A percentile compares a stretch with the other conserved stretches of the same genome.
These are phyloP conservation scores for Pyrenochaeta sp. DNA, from an alignment of 2,329 filamentous ascomycete species.

Conservation along the genomic window DNA sequence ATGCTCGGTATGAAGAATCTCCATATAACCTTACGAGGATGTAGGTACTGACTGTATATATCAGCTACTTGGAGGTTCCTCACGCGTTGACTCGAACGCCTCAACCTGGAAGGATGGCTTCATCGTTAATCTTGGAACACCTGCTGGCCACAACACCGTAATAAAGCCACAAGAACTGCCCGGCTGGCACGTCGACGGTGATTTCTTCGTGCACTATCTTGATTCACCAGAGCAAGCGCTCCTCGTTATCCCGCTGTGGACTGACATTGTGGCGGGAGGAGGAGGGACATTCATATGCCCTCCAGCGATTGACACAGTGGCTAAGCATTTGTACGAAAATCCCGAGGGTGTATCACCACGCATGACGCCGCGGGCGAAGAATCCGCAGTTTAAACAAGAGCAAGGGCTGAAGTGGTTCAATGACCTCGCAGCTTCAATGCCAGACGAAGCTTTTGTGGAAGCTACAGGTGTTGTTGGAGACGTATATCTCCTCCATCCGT, in stretches of 20 bases:
- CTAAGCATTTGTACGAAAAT: conserved; percentile 65
- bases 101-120: conserved; percentile 72
- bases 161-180: conserved; percentile 62
- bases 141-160: conserved; percentile 58
- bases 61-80: conserved; percentile 68
- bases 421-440: conserved; percentile 47
- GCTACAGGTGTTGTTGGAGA: conserved; percentile 64
- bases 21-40: not conserved
- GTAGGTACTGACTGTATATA: not conserved
- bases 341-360: conserved; percentile 72
- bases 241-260: conserved; percentile 73
- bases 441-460: conserved; percentile 60
- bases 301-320: conserved; percentile 65
- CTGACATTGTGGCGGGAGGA: conserved; percentile 66
- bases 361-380: conserved; percentile 64
- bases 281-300: conserved; percentile 73
- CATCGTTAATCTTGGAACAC: conserved; percentile 73
- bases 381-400: conserved; percentile 56
- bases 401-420: conserved; percentile 57
- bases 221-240: conserved; percentile 75
- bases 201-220: conserved; percentile 77
- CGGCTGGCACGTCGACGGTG: conserved; percentile 75
- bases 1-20: conserved; percentile 53
- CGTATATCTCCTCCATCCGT: conserved; percentile 66
- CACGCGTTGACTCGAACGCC: conserved; percentile 37